Conservation (phyloP, 2,329 filamentous ascomycete genomes). For the Pseudogymnoascus sp. region DNA sequence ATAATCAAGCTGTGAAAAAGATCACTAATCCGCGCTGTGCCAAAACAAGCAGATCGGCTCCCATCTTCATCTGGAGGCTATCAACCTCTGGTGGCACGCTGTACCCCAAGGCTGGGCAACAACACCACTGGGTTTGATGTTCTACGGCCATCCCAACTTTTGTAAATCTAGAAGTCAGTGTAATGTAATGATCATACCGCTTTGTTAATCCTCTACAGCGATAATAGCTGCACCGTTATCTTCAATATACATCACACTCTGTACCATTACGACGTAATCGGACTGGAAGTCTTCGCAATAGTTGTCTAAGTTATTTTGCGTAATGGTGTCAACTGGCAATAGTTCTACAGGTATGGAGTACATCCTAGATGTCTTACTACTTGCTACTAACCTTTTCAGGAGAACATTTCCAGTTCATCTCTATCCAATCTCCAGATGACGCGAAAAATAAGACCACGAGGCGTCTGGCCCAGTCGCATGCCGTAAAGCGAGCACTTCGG, state of each 20-base stretch:
- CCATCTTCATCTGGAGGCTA: background rate
- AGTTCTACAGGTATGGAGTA: background rate
- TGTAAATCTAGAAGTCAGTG: background rate
- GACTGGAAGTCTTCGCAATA: background rate
- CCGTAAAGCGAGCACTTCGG: slow-evolving; percentile 23
- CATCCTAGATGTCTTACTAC: background rate
- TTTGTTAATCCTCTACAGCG: background rate
- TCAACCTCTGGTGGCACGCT: background rate
- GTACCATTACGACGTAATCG: background rate
- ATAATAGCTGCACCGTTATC: background rate
- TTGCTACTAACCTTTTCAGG: slow-evolving; percentile 6
- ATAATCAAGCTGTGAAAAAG: background rate
- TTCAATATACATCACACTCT: background rate
- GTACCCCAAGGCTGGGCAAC: background rate
- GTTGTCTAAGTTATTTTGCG: background rate
- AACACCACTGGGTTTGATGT: background rate
- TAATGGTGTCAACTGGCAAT: background rate
- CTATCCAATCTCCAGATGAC: slow-evolving; percentile 17
- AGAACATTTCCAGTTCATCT: slow-evolving; percentile 18
- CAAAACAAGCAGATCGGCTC: background rate
- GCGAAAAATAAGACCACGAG: slow-evolving; percentile 16
- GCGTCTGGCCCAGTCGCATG: slow-evolving; percentile 27
- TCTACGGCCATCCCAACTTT: background rate
- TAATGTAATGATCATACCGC: background rate
- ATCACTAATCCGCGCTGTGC: background rate